Base-by-base conservation (phyloP, 495 filamentous ascomycete genomes). In the Hypoxylon lenormandii region DNA sequence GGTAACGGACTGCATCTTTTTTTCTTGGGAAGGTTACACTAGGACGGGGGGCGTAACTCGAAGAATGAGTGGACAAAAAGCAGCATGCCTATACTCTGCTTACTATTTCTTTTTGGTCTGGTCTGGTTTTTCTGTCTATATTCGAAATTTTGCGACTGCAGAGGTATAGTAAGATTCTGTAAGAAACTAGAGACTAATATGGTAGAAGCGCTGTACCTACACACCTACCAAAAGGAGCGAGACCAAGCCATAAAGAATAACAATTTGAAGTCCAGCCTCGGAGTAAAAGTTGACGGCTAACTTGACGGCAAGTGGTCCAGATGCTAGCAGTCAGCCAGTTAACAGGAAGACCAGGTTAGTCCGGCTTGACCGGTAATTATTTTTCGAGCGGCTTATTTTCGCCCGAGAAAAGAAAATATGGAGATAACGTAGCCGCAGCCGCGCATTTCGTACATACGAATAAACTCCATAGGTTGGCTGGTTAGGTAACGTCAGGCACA, bases 291-390 rank as follows among this genome's bases (percentile, higher is more conserved):
- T 65, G 58, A 47, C 62, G 62, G 51, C 60, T 64, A 70, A 70
- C 60, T 40, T 59, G 60, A 64, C 60, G 54, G 56, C 23, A 58
- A 7, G 23, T 53, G 23, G 11, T 22, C 16, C 13, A 13, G 13
- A 42, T 12, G 15, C 12, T 4, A 22, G 15, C 42, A 58, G 40
- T 60, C 56, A 61, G 54, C 52, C 16, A 52, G 30, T 11, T 18
- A 13, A 54, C 62, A 42, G 18, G 37, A 60, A 30, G 33, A 21
- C 37, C 19, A 59, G 45, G 36, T n/a, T 33, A 33, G 30, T 33
- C 30, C 56, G 52, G 66, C 28, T 70, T 11, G 12, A 51, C 69
- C 74, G 74, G 74, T 64, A 54, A 74, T 74, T 65, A 50, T 60
- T 76, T 72, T 74, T 66, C 53, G 42, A 46, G 60, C 70, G 65